phyloP scores from a whole-genome alignment of 2,329 filamentous ascomycete species.

The Orbilia brochopaga region DNA sequence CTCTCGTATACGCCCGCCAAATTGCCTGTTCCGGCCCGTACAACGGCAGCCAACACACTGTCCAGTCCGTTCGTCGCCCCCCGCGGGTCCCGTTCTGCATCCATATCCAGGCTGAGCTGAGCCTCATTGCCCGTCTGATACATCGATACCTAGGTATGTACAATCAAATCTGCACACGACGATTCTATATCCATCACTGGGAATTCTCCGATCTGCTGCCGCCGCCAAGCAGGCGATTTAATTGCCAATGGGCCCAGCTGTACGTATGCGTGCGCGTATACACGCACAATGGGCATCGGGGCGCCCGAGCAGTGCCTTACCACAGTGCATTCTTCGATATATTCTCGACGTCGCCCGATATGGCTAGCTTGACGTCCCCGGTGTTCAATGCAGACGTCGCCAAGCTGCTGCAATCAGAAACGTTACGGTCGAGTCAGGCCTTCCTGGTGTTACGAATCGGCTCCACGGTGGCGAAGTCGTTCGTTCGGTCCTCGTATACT shows the following conservation, averaged over 20 bases:
- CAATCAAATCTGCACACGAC: not conserved
- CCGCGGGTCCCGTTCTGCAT: not conserved
- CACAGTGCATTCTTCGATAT: too few species aligned
- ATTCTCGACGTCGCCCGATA: too few species aligned
- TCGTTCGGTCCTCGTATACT: constrained; percentile 31
- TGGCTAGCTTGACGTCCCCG: not conserved
- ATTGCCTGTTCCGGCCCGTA: constrained; percentile 48
- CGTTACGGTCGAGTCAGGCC: not conserved
- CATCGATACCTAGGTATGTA: not conserved
- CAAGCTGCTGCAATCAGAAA: not conserved
- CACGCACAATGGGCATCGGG: too few species aligned
- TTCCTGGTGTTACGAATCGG: too few species aligned
- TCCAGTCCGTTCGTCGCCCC: constrained; percentile 1
- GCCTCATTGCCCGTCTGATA: not conserved
- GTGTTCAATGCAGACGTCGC: not conserved
- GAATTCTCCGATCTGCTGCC: not conserved
- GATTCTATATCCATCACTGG: not conserved
- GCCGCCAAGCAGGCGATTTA: not conserved
- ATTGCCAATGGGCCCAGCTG: constrained; percentile 9
- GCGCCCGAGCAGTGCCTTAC: too few species aligned
- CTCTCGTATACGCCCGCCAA: constrained; percentile 23
- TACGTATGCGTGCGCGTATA: not conserved
- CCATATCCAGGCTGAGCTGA: not conserved
- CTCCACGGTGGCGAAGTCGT: not conserved
- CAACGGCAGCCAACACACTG: constrained; percentile 12